Evolutionary conservation across 1,284 basidiomycete species (phyloP).

Genomic region (Sanghuangporus sanghuang): DNA sequence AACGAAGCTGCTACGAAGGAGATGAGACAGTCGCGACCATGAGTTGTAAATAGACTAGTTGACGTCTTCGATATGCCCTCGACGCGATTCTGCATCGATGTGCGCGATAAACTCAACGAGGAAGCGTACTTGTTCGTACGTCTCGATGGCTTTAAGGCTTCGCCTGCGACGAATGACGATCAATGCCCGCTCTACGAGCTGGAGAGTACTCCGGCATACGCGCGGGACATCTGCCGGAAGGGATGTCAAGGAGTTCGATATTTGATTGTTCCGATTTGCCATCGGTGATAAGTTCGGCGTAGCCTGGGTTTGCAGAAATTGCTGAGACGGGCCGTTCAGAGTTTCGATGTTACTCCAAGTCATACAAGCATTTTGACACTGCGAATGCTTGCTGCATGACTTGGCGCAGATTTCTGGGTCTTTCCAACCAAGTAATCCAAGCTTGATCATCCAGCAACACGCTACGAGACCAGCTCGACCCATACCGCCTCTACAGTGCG

Average conservation of each 20-base stretch:
- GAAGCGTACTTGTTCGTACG: slow-evolving; percentile 87
- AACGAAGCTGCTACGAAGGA: neutral
- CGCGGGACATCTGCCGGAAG: slow-evolving; percentile 17
- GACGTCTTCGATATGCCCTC: neutral
- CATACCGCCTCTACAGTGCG: slow-evolving; percentile 93
- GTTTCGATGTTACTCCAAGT: neutral
- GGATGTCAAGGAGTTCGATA: neutral
- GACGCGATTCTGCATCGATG: slow-evolving; percentile 33
- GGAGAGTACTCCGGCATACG: slow-evolving; percentile 35
- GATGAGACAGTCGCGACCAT: neutral
- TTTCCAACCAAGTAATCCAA: slow-evolving; percentile 80
- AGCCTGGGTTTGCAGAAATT: neutral
- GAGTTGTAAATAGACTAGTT: neutral
- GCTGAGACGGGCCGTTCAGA: neutral
- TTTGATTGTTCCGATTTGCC: neutral
- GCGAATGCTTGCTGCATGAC: neutral
- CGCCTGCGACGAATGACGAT: slow-evolving; percentile 68
- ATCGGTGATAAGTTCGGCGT: neutral
- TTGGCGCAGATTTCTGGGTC: slow-evolving; percentile 25
- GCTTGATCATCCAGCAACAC: slow-evolving; percentile 89
- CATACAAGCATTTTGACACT: neutral
- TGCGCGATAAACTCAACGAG: slow-evolving; percentile 76
- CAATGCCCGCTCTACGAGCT: slow-evolving; percentile 72
- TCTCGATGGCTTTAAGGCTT: slow-evolving; percentile 86
- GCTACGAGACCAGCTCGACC: slow-evolving; percentile 92